Evolutionary conservation across 2,329 filamentous ascomycete species (phyloP), one percentile per base, ranked within the genome.

Genomic region (Sarocladiaceae sp.): DNA sequence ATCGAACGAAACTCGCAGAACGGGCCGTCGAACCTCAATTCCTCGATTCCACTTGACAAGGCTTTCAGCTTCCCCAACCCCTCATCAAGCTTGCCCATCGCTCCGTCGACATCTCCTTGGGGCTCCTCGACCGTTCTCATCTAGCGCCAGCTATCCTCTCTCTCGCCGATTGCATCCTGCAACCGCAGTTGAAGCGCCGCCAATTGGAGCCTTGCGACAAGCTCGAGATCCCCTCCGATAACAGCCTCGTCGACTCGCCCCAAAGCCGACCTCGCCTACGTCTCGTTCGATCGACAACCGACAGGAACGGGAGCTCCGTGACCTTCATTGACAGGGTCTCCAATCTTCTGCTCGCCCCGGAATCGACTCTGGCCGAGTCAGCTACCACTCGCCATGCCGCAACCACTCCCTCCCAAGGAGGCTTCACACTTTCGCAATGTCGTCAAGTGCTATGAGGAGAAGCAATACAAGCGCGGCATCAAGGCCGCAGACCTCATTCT

Each of bases 401-500:
- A 88, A 67, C 76, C 76, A 60, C 73, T 90, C 49, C 81, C 76
- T 59, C 82, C 88, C 60, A 97, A 97, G 72, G 93, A 98, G 76
- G 82, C 82, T 57, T 83, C 90, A 63, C 83, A 96, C 70, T 98
- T 98, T 69, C 85, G 89, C 51, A 88, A 90, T 63, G 83, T 98
- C 53, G 88, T 98, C 59, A 90, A 91, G 63, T 83, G 88, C 68
- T 98, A 97, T 74, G 93, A 98, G 68, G 85, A 90, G 62, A 98
- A 98, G 69, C 91, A 97, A 61, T 96, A 97, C 73, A 98, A 97
- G 71, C 71, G 75, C 50, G 91, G 91, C 63, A 75, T 98, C 61
- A 98, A 97, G 71, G 83, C 86, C 37, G 91, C 93, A 55, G 93
- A 98, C 63, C 88, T 96, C 68, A 95, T 98, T 62, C 81, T 98